Base-by-base conservation (phyloP, 208 protist genomes). In the Wallacemonas rigidus region DNA sequence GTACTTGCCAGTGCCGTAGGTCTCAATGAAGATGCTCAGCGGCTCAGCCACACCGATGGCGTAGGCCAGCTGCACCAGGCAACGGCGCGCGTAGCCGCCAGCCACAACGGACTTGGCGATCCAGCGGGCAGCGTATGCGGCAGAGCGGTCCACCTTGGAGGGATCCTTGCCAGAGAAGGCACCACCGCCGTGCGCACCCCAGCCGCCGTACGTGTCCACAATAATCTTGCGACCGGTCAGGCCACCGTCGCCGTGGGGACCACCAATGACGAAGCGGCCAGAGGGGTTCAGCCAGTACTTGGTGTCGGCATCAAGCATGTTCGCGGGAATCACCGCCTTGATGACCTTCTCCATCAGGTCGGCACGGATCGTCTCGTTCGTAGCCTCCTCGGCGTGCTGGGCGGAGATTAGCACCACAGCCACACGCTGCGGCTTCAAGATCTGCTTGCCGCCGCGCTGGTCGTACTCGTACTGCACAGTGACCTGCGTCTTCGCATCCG, bases 181-280 rank as follows among this genome's bases (percentile, higher is more conserved):
- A 76, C 99, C 99, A 82, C 99, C 99, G 76, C 99, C 99, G 88
- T 99, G 99, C 36, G 98, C 98, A 58, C 99, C 99, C 98, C 99
- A 99, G 72, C 99, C 99, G 77, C 99, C 99, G 83, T 99, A 99
- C 3, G 98, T 99, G 77, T 99, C 99, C 58, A 99, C 98, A 80
- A 99, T 99, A 77, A 99, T 99, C 92, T 99, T 99, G 77, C 99
- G 91, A 69, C 99, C 99, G 67, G 99, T 99, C 6, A 99, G 81
- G 79, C 99, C 99, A 73, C 98, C 98, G 77, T 99, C 99, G 80
- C 98, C 98, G 74, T 98, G 91, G 69, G 99, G 99, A 47, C 99
- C 99, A 74, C 99, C 99, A 86, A 99, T 99, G 67, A 99, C 95
- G 83, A 99, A 99, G 26, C 97, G 71, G 68, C 98, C 99, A 67